Conservation (phyloP, 768 basidiomycete genomes). For the Boletus subparvulus region DNA sequence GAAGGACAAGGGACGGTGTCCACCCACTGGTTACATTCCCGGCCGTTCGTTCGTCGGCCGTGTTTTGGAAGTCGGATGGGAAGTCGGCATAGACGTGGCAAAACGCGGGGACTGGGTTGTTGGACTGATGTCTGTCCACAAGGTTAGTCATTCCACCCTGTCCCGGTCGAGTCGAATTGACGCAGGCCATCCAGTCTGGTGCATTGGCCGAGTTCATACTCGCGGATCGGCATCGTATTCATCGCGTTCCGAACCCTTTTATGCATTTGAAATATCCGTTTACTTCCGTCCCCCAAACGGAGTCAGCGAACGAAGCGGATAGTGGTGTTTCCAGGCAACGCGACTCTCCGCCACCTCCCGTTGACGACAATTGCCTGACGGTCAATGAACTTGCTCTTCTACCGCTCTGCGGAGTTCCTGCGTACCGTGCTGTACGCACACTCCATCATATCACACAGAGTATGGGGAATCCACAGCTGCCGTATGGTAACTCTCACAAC, state of each 20-base stretch:
- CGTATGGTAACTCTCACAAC: conserved; percentile 26
- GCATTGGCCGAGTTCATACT: conserved; percentile 88
- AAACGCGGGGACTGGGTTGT: conserved; percentile 85
- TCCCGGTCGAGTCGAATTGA: conserved; percentile 7
- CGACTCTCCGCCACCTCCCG: conserved; percentile 7
- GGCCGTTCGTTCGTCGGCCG: conserved; percentile 86
- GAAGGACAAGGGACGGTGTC: conserved; percentile 27
- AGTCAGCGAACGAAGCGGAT: conserved; percentile 3
- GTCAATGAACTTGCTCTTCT: conserved; percentile 79
- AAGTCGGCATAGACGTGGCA: conserved; percentile 47
- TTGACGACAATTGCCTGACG: conserved; percentile 33
- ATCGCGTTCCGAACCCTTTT: conserved; percentile 66
- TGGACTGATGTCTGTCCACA: conserved; percentile 74
- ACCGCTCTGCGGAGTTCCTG: conserved; percentile 76
- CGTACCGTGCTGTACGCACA: conserved; percentile 77
- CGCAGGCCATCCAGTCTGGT: conserved; percentile 55
- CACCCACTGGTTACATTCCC: conserved; percentile 70
- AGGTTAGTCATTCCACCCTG: conserved; percentile 50
- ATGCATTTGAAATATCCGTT: conserved; percentile 32
- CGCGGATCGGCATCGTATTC: conserved; percentile 74
- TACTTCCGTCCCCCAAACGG: conserved; percentile 17
- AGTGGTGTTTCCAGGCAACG: conserved; percentile 10
- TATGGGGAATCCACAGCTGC: conserved; percentile 24
- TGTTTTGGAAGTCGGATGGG: conserved; percentile 79
- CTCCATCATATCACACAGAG: conserved; percentile 41